phyloP scores from a whole-genome alignment of 495 filamentous ascomycete species.

The Sporormia fimetaria region DNA sequence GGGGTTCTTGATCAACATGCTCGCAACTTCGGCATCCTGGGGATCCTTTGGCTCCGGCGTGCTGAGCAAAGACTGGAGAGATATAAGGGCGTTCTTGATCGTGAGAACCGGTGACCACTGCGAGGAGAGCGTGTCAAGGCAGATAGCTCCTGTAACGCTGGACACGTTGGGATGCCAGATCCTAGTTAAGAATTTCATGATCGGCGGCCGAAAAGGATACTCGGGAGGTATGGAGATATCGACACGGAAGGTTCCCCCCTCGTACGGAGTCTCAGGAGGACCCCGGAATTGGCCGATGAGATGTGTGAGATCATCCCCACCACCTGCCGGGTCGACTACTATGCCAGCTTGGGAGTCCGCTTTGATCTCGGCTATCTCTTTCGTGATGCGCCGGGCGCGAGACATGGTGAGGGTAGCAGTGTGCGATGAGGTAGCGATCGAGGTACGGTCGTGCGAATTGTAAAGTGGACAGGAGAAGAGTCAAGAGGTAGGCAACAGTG shows the following conservation, averaged over 20 bases:
- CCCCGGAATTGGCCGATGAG: slow-evolving; percentile 75
- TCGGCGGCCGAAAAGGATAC: slow-evolving; percentile 86
- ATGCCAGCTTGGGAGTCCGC: slow-evolving; percentile 67
- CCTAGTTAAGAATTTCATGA: slow-evolving; percentile 89
- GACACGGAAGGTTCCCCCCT: slow-evolving; percentile 71
- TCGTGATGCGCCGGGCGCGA: slow-evolving; percentile 70
- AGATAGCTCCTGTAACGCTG: slow-evolving; percentile 78
- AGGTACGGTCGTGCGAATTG: not conserved
- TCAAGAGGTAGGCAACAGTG: slow-evolving; percentile 22
- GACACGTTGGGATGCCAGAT: slow-evolving; percentile 98
- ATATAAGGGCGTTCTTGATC: slow-evolving; percentile 88
- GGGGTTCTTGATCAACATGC: slow-evolving; percentile 71
- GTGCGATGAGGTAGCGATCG: not conserved
- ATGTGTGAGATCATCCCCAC: slow-evolving; percentile 65
- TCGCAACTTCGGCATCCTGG: slow-evolving; percentile 91
- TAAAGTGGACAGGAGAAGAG: slow-evolving; percentile 3
- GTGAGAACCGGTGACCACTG: slow-evolving; percentile 94
- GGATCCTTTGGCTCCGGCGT: slow-evolving; percentile 93
- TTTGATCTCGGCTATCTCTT: slow-evolving; percentile 83
- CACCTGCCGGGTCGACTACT: slow-evolving; percentile 50
- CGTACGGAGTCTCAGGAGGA: slow-evolving; percentile 88
- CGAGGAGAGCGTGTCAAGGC: slow-evolving; percentile 79
- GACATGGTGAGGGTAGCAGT: slow-evolving; percentile 44
- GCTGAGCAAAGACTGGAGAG: slow-evolving; percentile 83
- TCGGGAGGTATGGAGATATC: slow-evolving; percentile 80